These are phyloP conservation scores for Jamesozyma lodderae DNA, from an alignment of 805 yeast genomes.

Conservation along the genomic window DNA sequence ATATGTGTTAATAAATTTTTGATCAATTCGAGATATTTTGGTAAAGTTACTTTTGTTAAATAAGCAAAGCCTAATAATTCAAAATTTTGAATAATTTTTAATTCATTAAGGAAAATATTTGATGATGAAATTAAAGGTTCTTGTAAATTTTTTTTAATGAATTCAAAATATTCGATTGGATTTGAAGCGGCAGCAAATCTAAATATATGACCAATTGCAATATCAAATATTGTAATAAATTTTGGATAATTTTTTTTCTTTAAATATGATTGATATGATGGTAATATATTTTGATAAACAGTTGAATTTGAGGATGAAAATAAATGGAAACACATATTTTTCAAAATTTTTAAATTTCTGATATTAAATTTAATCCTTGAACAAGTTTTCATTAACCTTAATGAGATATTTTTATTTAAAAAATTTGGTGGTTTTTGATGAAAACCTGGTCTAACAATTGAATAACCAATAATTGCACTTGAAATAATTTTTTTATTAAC, in stretches of 20 bases:
- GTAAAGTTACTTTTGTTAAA: constrained; percentile 32
- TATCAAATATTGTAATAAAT: constrained; percentile 12
- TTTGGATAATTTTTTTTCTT: constrained; percentile 9
- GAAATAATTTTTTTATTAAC: constrained; percentile 14
- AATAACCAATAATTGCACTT: constrained; percentile 24
- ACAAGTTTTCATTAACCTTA: constrained; percentile 23
- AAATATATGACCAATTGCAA: constrained; percentile 27
- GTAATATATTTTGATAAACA: constrained; percentile 9
- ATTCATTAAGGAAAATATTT: too few species aligned
- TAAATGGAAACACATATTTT: constrained; percentile 17
- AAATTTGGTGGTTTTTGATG: constrained; percentile 30
- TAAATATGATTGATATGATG: constrained; percentile 13
- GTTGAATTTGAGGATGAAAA: constrained; percentile 5
- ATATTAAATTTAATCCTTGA: constrained; percentile 29
- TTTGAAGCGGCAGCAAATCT: constrained; percentile 45
- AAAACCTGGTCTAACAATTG: constrained; percentile 26
- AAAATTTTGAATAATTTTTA: constrained; percentile 21
- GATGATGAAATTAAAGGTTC: constrained; percentile 5
- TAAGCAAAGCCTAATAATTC: constrained; percentile 40
- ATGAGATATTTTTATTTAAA: constrained; percentile 22
- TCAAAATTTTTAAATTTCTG: constrained; percentile 26
- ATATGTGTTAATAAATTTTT: constrained; percentile 31
- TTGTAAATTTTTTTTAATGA: constrained; percentile 8
- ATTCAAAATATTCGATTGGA: constrained; percentile 35
- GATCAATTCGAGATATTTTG: constrained; percentile 34